Percentiles rank a stretch among this genome's conserved stretches.
Conservation (phyloP, 2,329 filamentous ascomycete genomes). For the Rachicladosporium sp. region DNA sequence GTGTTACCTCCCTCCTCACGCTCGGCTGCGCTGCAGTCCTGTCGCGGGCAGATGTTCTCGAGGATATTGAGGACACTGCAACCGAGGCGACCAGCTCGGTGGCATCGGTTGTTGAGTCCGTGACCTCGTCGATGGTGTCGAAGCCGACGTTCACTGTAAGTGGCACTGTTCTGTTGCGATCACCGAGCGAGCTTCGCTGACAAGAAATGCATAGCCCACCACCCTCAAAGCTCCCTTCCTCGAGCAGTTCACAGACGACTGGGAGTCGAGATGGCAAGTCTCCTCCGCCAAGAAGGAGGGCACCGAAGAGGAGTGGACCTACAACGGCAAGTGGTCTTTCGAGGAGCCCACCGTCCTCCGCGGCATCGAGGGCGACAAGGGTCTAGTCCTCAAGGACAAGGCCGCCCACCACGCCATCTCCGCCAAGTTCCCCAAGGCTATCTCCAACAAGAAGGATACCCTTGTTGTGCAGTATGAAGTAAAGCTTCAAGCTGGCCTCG, state of each 20-base stretch:
- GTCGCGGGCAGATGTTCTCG: constrained; percentile 57
- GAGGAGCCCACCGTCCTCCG: constrained; percentile 86
- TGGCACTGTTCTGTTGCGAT: constrained; percentile 13
- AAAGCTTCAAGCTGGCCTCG: constrained; percentile 92
- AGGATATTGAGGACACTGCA: constrained; percentile 47
- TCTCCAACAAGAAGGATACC: constrained; percentile 94
- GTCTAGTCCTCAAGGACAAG: constrained; percentile 93
- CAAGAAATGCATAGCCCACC: constrained; percentile 52
- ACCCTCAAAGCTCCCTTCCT: constrained; percentile 84
- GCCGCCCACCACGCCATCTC: constrained; percentile 99
- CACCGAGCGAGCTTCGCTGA: no score
- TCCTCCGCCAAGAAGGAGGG: constrained; percentile 96
- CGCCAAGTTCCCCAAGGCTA: constrained; percentile 91
- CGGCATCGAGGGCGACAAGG: constrained; percentile 90
- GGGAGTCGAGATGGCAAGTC: constrained; percentile 85
- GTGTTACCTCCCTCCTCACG: constrained; percentile 68
- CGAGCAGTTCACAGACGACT: constrained; percentile 96
- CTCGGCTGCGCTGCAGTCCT: constrained; percentile 61
- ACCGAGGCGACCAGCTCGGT: constrained; percentile 29
- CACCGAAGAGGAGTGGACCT: constrained; percentile 83
- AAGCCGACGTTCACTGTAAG: constrained; percentile 82
- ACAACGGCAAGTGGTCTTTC: constrained; percentile 90
- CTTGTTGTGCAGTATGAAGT: constrained; percentile 98
- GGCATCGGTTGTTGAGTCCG: constrained; percentile 35
- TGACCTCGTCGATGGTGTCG: constrained; percentile 48